A percentile compares a stretch with the other conserved stretches of the same genome.
These are phyloP conservation scores for Cystofilobasidium ferigula DNA, from an alignment of 768 basidiomycete genomes.

Conservation along the genomic window DNA sequence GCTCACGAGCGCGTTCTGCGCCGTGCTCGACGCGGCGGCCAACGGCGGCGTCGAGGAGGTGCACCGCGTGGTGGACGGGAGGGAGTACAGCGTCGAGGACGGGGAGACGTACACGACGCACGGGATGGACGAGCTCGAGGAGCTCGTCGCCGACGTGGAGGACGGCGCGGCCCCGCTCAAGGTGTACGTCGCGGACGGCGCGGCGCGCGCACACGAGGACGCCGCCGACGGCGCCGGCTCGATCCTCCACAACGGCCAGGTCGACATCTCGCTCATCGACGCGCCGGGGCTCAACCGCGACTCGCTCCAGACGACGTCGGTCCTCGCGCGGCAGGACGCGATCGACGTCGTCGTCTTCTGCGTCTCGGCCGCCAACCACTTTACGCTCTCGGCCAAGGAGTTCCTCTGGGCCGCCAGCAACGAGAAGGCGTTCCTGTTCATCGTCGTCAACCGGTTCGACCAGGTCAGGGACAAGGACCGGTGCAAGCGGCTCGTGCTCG, in stretches of 20 bases:
- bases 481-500: constrained; percentile 74
- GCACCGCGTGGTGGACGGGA: constrained; percentile 62
- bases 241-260: constrained; percentile 84
- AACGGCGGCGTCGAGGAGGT: constrained; percentile 72
- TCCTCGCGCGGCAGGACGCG: constrained; percentile 92
- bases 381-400: constrained; percentile 87
- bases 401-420: constrained; percentile 85
- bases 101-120: constrained; percentile 64
- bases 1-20: constrained; percentile 91
- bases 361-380: constrained; percentile 95
- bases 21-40: constrained; percentile 81
- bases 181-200: constrained; percentile 71
- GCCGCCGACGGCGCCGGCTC: constrained; percentile 40
- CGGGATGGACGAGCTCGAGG: constrained; percentile 59
- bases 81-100: constrained; percentile 57
- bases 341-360: constrained; percentile 98
- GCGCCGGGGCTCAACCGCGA: constrained; percentile 96
- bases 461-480: constrained; percentile 91
- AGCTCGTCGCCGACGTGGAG: constrained; percentile 65
- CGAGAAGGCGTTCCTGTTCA: constrained; percentile 95
- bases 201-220: constrained; percentile 33
- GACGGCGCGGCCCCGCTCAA: constrained; percentile 59
- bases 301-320: constrained; percentile 81
- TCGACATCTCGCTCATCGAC: constrained; percentile 96
- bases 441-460: constrained; percentile 96